These are phyloP conservation scores for Neopestalotiopsis sp. DNA, from an alignment of 2,329 filamentous ascomycete species.

Conservation along the genomic window DNA sequence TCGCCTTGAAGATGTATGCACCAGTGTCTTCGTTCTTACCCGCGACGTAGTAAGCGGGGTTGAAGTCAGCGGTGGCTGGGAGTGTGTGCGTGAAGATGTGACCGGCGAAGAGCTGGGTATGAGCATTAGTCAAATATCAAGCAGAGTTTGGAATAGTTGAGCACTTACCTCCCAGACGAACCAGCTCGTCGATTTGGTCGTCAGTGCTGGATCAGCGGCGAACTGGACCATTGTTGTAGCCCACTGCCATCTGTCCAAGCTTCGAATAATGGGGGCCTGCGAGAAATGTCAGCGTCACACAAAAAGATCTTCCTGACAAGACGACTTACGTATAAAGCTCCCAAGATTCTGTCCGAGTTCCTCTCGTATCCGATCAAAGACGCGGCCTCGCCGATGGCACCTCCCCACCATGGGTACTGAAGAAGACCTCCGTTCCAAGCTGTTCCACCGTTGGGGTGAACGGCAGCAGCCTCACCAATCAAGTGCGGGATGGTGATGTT, in stretches of 20 bases:
- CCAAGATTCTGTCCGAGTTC: slow-evolving; percentile 64
- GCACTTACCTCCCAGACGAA: slow-evolving; percentile 48
- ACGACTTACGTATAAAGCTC: slow-evolving; percentile 50
- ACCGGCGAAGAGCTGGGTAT: slow-evolving; percentile 47
- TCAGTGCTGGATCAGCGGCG: slow-evolving; percentile 52
- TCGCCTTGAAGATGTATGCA: slow-evolving; percentile 55
- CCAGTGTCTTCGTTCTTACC: slow-evolving; percentile 49
- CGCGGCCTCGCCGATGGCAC: slow-evolving; percentile 68
- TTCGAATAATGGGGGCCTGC: slow-evolving; percentile 51
- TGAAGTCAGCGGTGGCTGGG: slow-evolving; percentile 46
- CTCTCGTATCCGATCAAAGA: slow-evolving; percentile 69
- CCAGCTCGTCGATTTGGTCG: slow-evolving; percentile 56
- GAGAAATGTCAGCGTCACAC: not conserved
- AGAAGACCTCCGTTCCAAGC: slow-evolving; percentile 51
- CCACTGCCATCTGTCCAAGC: slow-evolving; percentile 58
- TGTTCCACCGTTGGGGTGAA: slow-evolving; percentile 57
- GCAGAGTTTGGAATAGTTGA: not conserved
- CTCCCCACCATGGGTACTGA: slow-evolving; percentile 62
- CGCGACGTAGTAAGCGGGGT: slow-evolving; percentile 56
- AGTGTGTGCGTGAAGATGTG: slow-evolving; percentile 53
- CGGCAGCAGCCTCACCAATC: slow-evolving; percentile 53
- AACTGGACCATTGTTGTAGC: slow-evolving; percentile 56
- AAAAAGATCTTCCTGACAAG: not conserved
- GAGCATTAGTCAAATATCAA: slow-evolving; percentile 6
- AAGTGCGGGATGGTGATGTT: slow-evolving; percentile 41